Evolutionary conservation across 208 protist species (phyloP).

Genomic region (Angomonas desouzai): DNA sequence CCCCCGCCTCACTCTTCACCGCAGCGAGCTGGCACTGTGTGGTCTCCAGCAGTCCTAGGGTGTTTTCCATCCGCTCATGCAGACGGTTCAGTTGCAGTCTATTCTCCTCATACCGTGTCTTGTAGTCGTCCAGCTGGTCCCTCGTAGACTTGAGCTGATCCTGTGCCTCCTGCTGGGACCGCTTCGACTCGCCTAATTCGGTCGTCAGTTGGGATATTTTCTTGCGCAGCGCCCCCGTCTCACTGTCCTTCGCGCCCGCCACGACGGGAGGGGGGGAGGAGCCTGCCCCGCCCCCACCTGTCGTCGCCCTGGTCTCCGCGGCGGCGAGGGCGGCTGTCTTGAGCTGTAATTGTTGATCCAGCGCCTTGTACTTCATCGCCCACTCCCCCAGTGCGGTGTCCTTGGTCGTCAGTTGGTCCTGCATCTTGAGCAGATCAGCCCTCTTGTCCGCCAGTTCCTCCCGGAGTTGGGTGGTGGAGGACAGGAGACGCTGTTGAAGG

Average conservation of each 20-base stretch:
- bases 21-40: slow-evolving; percentile 45
- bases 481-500: slow-evolving; percentile 47
- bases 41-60: slow-evolving; percentile 37
- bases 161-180: slow-evolving; percentile 19
- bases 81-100: slow-evolving; percentile 25
- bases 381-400: slow-evolving; percentile 37
- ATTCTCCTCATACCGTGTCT: slow-evolving; percentile 31
- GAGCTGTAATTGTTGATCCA: neutral
- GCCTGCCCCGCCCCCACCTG: neutral
- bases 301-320: neutral
- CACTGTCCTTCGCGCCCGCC: slow-evolving; percentile 10
- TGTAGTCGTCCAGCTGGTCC: slow-evolving; percentile 31
- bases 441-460: slow-evolving; percentile 60
- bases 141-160: slow-evolving; percentile 15
- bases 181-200: slow-evolving; percentile 20
- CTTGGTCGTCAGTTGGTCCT: slow-evolving; percentile 32
- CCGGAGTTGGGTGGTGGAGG: slow-evolving; percentile 41
- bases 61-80: slow-evolving; percentile 40
- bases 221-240: slow-evolving; percentile 25
- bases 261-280: neutral
- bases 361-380: slow-evolving; percentile 25
- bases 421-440: slow-evolving; percentile 36
- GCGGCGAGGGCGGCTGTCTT: neutral
- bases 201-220: slow-evolving; percentile 17
- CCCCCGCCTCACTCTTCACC: slow-evolving; percentile 19